A percentile compares a stretch with the other conserved stretches of the same genome.
phyloP scores from a whole-genome alignment of 2,329 filamentous ascomycete genomes.

The Helicocarpus griseus region DNA sequence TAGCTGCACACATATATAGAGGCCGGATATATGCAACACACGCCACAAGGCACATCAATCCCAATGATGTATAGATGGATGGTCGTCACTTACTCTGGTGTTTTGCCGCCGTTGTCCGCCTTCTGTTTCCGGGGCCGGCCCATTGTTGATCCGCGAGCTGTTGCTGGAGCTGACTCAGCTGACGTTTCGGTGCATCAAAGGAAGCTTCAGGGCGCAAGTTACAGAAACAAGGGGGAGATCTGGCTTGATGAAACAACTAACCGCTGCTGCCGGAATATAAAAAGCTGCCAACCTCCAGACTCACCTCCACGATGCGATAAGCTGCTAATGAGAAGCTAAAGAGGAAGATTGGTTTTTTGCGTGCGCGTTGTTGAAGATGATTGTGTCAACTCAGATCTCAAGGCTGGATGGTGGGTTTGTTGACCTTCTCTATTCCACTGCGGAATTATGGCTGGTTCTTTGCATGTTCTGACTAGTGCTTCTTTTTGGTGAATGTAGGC shows the following conservation, averaged over 20 bases:
- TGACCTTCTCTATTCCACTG: constrained; percentile 4
- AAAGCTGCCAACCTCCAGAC: background rate
- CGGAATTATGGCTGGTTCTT: background rate
- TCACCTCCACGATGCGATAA: background rate
- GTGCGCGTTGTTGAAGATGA: constrained; percentile 62
- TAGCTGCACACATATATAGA: background rate
- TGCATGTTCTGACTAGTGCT: background rate
- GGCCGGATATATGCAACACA: background rate
- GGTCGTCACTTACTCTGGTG: background rate
- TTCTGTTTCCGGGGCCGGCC: constrained; percentile 14
- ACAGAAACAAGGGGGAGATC: constrained; percentile 1
- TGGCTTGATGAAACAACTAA: constrained; percentile 4
- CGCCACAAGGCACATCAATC: background rate
- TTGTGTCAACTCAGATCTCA: constrained; percentile 87
- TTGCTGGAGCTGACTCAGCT: background rate
- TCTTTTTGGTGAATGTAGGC: constrained; percentile 48
- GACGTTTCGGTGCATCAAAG: background rate
- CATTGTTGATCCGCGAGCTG: constrained; percentile 21
- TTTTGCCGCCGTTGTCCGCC: constrained; percentile 10
- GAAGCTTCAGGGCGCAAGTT: background rate
- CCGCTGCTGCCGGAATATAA: background rate
- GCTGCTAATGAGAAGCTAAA: background rate
- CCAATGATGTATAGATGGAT: background rate
- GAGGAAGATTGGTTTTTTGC: background rate
- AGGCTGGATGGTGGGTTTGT: constrained; percentile 67